Evolutionary conservation across 371 early-diverging fungal species (phyloP).

Genomic region (Apophysomyces elegans): DNA sequence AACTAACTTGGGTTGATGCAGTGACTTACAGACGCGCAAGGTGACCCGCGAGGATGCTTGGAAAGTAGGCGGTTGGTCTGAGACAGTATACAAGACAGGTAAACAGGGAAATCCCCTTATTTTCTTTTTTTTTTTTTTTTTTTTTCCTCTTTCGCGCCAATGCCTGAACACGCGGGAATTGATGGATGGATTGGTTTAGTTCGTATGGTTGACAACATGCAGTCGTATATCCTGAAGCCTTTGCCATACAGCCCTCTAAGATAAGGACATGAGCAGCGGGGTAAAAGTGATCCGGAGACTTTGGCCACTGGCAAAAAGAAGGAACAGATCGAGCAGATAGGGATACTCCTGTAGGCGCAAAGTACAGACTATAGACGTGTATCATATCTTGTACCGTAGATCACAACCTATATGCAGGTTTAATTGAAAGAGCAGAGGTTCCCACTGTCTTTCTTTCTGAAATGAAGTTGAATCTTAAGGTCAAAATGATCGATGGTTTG

Average conservation of each 20-base stretch:
- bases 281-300: neutral
- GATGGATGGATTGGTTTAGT: conserved; percentile 40
- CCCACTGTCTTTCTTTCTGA: too few relatives aligned
- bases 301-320: neutral
- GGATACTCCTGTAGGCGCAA: too few relatives aligned
- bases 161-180: neutral
- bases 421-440: too few relatives aligned
- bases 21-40: conserved; percentile 74
- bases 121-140: too few relatives aligned
- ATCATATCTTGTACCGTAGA: too few relatives aligned
- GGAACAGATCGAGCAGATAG: neutral
- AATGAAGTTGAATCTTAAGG: too few relatives aligned
- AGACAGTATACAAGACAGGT: conserved; percentile 84
- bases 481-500: too few relatives aligned
- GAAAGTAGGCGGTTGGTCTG: conserved; percentile 86
- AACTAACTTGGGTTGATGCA: conserved; percentile 16
- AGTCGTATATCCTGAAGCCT: conserved; percentile 74
- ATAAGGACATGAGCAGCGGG: conserved; percentile 20
- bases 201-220: conserved; percentile 75
- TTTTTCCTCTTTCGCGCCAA: too few relatives aligned
- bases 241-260: conserved; percentile 71
- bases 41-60: conserved; percentile 80
- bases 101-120: neutral
- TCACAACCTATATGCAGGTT: too few relatives aligned
- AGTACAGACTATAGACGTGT: too few relatives aligned